Base-by-base conservation (phyloP, 129 eudicot species). In the Arctium lappa region DNA sequence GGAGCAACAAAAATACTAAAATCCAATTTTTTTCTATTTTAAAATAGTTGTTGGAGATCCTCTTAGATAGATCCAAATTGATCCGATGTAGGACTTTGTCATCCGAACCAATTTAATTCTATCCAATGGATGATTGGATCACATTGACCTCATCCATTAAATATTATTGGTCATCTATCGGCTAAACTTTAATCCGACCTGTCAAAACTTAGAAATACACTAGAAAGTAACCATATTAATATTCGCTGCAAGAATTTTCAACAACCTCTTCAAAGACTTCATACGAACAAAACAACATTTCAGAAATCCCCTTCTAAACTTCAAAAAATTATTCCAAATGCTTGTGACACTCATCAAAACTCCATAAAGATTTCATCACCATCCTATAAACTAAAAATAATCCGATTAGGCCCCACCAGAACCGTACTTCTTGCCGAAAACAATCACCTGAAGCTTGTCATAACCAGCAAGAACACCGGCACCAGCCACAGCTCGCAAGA, bases 391-490 rank as follows among this genome's bases (percentile, higher is more conserved):
- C 48, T 48, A 33, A 70, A 66, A 33, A 32, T 2, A 10, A 22
- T 34, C 11, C 3, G n/a, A 74, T 80, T 78, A 86, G 22, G 81
- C 86, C 33, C 89, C 89, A 32, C 89, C 89, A 0, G 86, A 86
- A 29, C 89, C 83, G 46, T 83, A 87, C 80, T 84, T 84, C 84
- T 87, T 87, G 31, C 87, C 88, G 1, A 87, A 77, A 27, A 84
- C 81, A 71, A 87, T 68, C 18, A 84, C 39, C 77, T 87, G 90
- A 78, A 84, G 88, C 86, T 87, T 80, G 48, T 84, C 90, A 9
- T 87, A 87, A 73, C 88, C 86, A 8, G 88, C 86, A 81, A 87
- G 90, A 33, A 84, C 87, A 81, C 90, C 88, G 11, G 90, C 90
- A 77, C 90, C 88, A 0, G 90, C 90, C 5, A 87, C 46, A 53